A percentile compares a stretch with the other conserved stretches of the same genome.
phyloP scores from a whole-genome alignment of 305 asterid species.

The Fraxinus paxiana region DNA sequence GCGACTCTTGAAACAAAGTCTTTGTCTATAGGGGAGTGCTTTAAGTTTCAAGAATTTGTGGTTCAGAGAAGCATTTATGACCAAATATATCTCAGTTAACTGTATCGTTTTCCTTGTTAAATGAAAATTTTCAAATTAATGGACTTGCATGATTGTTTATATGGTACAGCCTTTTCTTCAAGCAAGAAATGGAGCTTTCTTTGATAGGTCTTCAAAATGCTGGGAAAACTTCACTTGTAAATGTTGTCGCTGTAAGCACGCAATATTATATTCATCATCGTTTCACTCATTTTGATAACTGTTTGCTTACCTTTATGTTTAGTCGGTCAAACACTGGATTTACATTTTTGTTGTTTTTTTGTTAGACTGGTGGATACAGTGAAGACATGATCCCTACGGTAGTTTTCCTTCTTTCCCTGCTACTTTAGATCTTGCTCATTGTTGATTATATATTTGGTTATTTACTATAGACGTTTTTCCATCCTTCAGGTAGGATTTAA shows the following conservation, averaged over 20 bases:
- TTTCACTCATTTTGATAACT: neutral
- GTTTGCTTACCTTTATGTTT: neutral
- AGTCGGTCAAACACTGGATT: constrained; percentile 2
- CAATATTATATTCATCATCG: constrained; percentile 1
- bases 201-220: constrained; percentile 96
- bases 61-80: neutral
- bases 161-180: constrained; percentile 78
- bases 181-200: constrained; percentile 99
- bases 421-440: constrained; percentile 13
- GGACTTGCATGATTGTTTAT: constrained; percentile 12
- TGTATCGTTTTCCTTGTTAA: neutral
- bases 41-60: neutral
- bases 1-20: neutral
- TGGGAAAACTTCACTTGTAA: constrained; percentile 96
- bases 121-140: neutral
- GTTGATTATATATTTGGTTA: constrained; percentile 5
- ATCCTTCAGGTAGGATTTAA: constrained; percentile 80
- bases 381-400: constrained; percentile 99
- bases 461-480: neutral
- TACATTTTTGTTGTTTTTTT: constrained; percentile 14
- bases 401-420: constrained; percentile 29
- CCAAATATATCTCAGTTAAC: neutral
- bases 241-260: constrained; percentile 86
- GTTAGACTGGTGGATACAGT: constrained; percentile 96
- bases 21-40: neutral